Base-by-base conservation (phyloP, 129 eudicot genomes). In the Arctium lappa region DNA sequence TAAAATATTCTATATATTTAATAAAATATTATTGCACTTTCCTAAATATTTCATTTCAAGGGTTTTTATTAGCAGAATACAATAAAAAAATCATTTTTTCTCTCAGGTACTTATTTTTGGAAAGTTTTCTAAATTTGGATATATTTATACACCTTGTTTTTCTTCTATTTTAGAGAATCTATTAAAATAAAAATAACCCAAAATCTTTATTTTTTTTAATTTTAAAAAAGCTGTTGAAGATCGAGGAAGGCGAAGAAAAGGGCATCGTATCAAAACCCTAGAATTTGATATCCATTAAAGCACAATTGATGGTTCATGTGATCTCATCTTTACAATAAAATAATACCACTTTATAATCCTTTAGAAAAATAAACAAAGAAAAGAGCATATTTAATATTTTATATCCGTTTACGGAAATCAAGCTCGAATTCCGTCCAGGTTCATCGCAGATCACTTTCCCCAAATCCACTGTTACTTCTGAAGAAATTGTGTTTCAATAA, bases 381-480 rank as follows among this genome's bases (percentile, higher is more conserved):
- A 84, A 73, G 8, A 42, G 70, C 8, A 40, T n/a, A 1, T 22
- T 22, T 22, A 73, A 66, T 74, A n/a, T 29, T 15, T 36, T 46
- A 36, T 22, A 22, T 22, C 53, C 68, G 4, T 80, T 48, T 8
- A 42, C 15, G 0, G 8, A 31, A 60, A 48, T 56, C 22, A 30
- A 60, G 72, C 80, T 69, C 30, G 78, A 77, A 79, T 53, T 30
- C 33, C 53, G 81, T 86, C 88, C 85, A 75, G 83, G 83, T 84
- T 84, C 92, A 81, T 75, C 62, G 53, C 30, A 86, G 36, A 42
- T 44, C 34, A 16, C 79, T 63, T 65, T 22, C 39, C 16, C 68
- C 38, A 38, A 10, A 37, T 31, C 10, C 44, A 78, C 33, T 72
- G 13, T 39, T 1, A 8, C 33, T 8, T 81, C 6, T 69, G 66